phyloP scores from a whole-genome alignment of 257 asterid species.

The Handroanthus guayacan region DNA sequence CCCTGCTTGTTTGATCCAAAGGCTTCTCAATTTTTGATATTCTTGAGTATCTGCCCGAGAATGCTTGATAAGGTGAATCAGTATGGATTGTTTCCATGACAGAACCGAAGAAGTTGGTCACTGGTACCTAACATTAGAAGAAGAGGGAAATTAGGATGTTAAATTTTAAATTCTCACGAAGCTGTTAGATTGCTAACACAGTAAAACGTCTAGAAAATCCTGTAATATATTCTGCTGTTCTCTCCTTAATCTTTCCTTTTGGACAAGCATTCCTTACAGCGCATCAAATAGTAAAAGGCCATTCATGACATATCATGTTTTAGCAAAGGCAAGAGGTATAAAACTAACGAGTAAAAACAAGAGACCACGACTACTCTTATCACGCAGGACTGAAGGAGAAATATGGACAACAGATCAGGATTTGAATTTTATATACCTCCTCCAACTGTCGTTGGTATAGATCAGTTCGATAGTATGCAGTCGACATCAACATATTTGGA shows the following conservation, averaged over 20 bases:
- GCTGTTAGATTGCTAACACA: slow-evolving; percentile 5
- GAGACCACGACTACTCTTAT: slow-evolving; percentile 4
- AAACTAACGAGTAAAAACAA: not conserved
- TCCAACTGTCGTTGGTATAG: slow-evolving; percentile 72
- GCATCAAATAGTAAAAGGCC: slow-evolving; percentile 8
- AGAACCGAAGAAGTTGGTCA: slow-evolving; percentile 96
- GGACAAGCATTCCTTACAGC: slow-evolving; percentile 14
- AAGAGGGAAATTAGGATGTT: slow-evolving; percentile 27
- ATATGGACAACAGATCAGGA: slow-evolving; percentile 20
- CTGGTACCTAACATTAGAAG: slow-evolving; percentile 69
- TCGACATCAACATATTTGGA: slow-evolving; percentile 82
- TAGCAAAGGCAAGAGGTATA: not conserved
- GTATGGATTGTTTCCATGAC: slow-evolving; percentile 95
- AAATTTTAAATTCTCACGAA: not conserved
- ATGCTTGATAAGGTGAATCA: slow-evolving; percentile 73
- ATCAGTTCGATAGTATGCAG: slow-evolving; percentile 85
- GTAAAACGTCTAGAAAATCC: not conserved
- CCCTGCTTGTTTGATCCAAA: slow-evolving; percentile 42
- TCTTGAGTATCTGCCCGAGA: slow-evolving; percentile 45
- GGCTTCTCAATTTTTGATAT: slow-evolving; percentile 46
- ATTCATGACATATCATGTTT: not conserved
- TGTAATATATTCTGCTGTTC: not conserved
- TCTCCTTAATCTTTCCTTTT: slow-evolving; percentile 14
- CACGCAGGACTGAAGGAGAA: slow-evolving; percentile 27
- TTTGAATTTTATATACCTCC: slow-evolving; percentile 60